phyloP scores from a whole-genome alignment of 1,284 basidiomycete species.

The Thelephora terrestris region DNA sequence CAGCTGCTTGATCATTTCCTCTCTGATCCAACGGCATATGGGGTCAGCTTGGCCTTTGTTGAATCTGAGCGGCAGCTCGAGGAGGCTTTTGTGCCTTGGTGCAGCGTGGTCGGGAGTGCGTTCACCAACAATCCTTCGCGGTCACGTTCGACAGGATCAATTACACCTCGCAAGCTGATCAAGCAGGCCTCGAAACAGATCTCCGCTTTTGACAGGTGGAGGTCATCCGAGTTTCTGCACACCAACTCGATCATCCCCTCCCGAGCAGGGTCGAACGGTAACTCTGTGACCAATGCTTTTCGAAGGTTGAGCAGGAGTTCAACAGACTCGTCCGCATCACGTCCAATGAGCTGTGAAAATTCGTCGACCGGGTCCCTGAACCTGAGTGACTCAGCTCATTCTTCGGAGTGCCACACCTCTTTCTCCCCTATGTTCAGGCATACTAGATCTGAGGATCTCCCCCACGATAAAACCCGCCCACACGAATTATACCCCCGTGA shows the following conservation, averaged over 20 bases:
- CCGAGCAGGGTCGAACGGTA: not conserved
- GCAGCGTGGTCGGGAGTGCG: conserved; percentile 47
- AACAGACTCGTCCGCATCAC: not conserved
- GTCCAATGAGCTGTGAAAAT: not conserved
- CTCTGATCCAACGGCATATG: conserved; percentile 50
- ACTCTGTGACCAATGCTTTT: not conserved
- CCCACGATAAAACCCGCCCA: not conserved
- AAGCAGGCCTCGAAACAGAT: not conserved
- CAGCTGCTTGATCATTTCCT: conserved; percentile 37
- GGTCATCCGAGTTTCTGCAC: too few species aligned
- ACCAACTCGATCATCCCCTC: not conserved
- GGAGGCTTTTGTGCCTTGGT: conserved; percentile 52
- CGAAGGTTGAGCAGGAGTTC: not conserved
- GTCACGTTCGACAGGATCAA: not conserved
- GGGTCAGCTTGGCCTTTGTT: conserved; percentile 51
- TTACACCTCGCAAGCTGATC: not conserved
- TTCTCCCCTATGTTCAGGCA: not conserved
- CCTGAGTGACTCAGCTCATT: not conserved
- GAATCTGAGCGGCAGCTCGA: conserved; percentile 44
- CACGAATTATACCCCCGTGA: too few species aligned
- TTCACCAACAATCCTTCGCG: conserved; percentile 21
- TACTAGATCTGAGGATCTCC: not conserved
- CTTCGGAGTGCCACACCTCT: not conserved
- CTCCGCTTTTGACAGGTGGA: not conserved
- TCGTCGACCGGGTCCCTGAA: not conserved